Conservation (phyloP, 2,329 filamentous ascomycete species). For the Lachnellula subtilissima region DNA sequence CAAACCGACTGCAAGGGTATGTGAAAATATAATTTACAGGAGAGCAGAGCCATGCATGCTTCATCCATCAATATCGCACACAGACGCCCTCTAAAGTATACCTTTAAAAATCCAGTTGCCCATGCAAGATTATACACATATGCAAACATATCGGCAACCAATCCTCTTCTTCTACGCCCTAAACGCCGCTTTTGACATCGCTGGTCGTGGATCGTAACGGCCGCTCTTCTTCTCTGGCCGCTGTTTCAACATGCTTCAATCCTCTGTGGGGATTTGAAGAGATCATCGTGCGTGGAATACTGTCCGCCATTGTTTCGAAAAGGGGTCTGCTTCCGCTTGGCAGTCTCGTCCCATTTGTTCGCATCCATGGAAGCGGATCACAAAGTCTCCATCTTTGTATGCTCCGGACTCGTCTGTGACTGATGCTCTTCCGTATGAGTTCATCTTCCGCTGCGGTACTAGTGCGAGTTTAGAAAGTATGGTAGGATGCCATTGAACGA, state of each 20-base stretch:
- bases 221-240: conserved; percentile 9
- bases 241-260: conserved; percentile 12
- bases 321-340: conserved; percentile 57
- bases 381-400: conserved; percentile 80
- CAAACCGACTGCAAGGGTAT: conserved; percentile 24
- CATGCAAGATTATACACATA: conserved; percentile 24
- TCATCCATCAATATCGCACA: conserved; percentile 16
- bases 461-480: conserved; percentile 85
- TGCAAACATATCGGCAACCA: conserved; percentile 19
- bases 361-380: conserved; percentile 75
- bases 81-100: conserved; percentile 25
- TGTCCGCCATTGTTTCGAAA: conserved; percentile 31
- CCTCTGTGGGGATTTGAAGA: conserved; percentile 5
- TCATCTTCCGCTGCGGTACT: conserved; percentile 79
- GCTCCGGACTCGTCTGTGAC: conserved; percentile 46
- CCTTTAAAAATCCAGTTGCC: conserved; percentile 18
- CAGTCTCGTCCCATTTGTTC: conserved; percentile 58
- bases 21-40: conserved; percentile 25
- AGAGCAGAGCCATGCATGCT: conserved; percentile 13
- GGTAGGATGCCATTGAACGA: conserved; percentile 95
- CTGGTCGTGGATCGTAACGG: conserved; percentile 26
- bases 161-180: conserved; percentile 18
- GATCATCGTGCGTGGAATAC: conserved; percentile 25
- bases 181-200: conserved; percentile 25
- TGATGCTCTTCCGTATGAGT: conserved; percentile 60